Base-by-base conservation (phyloP, 768 basidiomycete species). In the Lactarius quietus region DNA sequence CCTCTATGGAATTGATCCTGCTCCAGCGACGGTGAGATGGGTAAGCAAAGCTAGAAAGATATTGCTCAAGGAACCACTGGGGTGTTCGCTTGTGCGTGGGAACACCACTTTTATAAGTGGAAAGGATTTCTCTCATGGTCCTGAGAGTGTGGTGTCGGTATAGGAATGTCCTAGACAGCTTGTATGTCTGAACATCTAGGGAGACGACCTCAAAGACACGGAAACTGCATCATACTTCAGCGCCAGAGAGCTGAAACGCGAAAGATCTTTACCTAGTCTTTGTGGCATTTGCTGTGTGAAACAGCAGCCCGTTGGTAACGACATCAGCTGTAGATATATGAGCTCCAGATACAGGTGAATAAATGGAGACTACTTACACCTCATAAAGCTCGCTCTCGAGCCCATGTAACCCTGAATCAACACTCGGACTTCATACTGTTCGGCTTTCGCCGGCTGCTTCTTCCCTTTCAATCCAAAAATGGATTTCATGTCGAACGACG, bases 121-220 rank as follows among this genome's bases (percentile, higher is more conserved):
- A 62, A 57, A 76, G 68, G n/a, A 87, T 79, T 31, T 82, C 74
- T 0, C 78, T 69, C 65, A 89, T 80, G 43, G 83, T 69, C 1
- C 75, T 76, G 28, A 83, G 69, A 1, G 85, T 76, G 23, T 80
- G 81, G 69, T 81, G 86, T 48, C 81, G 80, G 41, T 78, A 77
- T 48, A 89, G 71, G 68, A 85, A 89, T 48, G 81, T 78, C 57
- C 74, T 74, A 68, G 85, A 82, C 0, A 66, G 71, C 0, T 70
- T 63, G 64, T 79, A 82, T 0, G 81, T 82, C 18, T 69, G 70
- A 7, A 77, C 73, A 59, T 86, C 79, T 71, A 88, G 77, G 2
- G 81, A 79, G 15, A 73, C 67, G 3, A 88, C 74, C 57, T 77
- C 72, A 64, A 81, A 88, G 1, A 66, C 67, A 15, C 85, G 80